Percentiles rank a stretch among this genome's conserved stretches.
Evolutionary conservation across 805 yeast species (phyloP).

Genomic region (Clavispora fructus): DNA sequence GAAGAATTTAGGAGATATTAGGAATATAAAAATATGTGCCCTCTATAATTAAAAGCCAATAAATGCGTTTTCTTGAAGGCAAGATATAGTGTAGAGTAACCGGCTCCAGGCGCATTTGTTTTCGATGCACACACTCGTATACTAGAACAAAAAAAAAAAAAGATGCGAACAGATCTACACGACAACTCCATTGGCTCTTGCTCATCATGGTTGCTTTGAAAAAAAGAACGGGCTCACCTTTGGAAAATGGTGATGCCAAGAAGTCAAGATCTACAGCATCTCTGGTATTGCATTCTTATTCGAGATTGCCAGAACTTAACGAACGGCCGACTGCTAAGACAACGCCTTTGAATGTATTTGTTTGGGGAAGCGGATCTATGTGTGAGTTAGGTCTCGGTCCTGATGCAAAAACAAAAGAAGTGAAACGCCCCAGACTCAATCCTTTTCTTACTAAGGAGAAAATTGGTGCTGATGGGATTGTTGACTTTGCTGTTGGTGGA

Average conservation of each 20-base stretch:
- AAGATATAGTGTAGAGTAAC: no score
- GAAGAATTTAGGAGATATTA: no score
- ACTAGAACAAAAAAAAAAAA: neutral
- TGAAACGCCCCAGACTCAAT: conserved; percentile 91
- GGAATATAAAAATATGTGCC: no score
- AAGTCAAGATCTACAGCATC: conserved; percentile 31
- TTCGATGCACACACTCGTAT: no score
- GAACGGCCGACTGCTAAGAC: conserved; percentile 31
- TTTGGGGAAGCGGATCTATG: conserved; percentile 97
- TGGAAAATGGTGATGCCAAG: conserved; percentile 18
- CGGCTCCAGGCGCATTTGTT: no score
- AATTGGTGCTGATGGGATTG: conserved; percentile 53
- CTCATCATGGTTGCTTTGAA: conserved; percentile 40
- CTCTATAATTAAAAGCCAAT: no score
- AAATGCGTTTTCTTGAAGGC: no score
- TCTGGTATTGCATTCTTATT: conserved; percentile 44
- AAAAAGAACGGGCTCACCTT: conserved; percentile 16
- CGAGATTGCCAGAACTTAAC: conserved; percentile 44
- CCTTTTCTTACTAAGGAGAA: conserved; percentile 58
- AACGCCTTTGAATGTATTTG: conserved; percentile 68
- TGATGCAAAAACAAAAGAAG: conserved; percentile 82
- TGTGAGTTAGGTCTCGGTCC: conserved; percentile 98
- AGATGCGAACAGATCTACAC: neutral
- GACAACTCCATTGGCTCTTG: neutral
- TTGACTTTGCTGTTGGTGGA: conserved; percentile 91